These are phyloP conservation scores for Candida gigantensis DNA, from an alignment of 1,139 yeast species.

Conservation along the genomic window DNA sequence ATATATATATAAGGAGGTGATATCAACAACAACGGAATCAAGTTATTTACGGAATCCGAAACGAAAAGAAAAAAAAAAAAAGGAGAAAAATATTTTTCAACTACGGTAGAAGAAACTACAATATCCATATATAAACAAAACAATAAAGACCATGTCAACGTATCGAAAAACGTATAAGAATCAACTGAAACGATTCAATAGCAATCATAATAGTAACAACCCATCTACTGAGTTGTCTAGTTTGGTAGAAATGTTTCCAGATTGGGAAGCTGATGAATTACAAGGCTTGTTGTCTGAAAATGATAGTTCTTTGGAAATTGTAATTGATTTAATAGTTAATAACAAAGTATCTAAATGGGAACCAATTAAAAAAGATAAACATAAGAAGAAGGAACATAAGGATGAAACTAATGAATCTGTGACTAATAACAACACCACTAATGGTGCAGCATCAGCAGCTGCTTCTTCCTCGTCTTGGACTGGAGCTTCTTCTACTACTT, in stretches of 20 bases:
- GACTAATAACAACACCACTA: background rate
- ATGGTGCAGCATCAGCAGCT: conserved; percentile 2
- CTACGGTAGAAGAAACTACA: background rate
- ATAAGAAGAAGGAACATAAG: conserved; percentile 38
- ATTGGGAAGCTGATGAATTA: conserved; percentile 89
- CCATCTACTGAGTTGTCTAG: conserved; percentile 47
- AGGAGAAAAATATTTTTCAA: conserved; percentile 1
- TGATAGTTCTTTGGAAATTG: conserved; percentile 68
- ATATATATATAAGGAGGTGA: no score
- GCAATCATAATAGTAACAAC: conserved; percentile 16
- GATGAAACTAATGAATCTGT: conserved; percentile 17
- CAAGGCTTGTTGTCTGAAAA: conserved; percentile 73
- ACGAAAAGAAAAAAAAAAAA: background rate
- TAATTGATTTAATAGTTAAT: conserved; percentile 84
- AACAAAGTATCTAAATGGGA: conserved; percentile 70
- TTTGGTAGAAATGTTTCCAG: conserved; percentile 86
- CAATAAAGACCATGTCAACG: conserved; percentile 25
- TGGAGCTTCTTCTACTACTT: conserved; percentile 5
- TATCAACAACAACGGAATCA: no score
- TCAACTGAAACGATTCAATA: conserved; percentile 48
- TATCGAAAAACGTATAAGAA: conserved; percentile 46
- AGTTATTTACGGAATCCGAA: no score
- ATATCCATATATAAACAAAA: background rate
- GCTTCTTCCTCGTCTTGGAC: conserved; percentile 1
- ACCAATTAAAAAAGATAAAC: conserved; percentile 52